These are phyloP conservation scores for Phascolomyces articulosus DNA, from an alignment of 371 early-diverging fungal species.

Conservation along the genomic window DNA sequence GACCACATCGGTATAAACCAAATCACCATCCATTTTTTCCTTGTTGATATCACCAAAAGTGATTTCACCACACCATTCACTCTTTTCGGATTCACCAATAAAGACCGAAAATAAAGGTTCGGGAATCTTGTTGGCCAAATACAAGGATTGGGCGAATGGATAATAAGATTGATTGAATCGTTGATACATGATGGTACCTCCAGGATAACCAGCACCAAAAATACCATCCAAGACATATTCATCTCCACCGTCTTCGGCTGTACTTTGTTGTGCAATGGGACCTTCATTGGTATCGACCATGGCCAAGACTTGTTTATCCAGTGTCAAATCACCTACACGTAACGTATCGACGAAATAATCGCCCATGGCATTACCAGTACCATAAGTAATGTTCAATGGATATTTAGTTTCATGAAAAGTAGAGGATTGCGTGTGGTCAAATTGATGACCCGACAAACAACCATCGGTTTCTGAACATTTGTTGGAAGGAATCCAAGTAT, in stretches of 20 bases:
- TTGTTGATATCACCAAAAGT: constrained; percentile 49
- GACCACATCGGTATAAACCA: constrained; percentile 29
- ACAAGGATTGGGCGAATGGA: constrained; percentile 24
- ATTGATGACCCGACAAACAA: constrained; percentile 18
- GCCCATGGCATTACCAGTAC: constrained; percentile 21
- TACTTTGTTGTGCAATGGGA: constrained; percentile 19
- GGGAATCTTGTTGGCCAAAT: constrained; percentile 21
- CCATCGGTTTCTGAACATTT: constrained; percentile 32
- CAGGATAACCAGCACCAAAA: constrained; percentile 27
- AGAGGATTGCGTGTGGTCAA: constrained; percentile 17
- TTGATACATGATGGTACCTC: constrained; percentile 17
- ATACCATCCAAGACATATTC: constrained; percentile 25
- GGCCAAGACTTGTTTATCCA: constrained; percentile 22
- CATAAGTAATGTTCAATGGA: constrained; percentile 21
- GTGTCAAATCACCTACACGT: constrained; percentile 14
- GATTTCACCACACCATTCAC: constrained; percentile 44
- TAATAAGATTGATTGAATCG: constrained; percentile 18
- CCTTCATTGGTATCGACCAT: constrained; percentile 19
- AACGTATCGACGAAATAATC: constrained; percentile 23
- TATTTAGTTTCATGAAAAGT: constrained; percentile 16
- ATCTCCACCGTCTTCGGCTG: constrained; percentile 7
- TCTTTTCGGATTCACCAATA: constrained; percentile 18
- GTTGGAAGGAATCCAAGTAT: constrained; percentile 59
- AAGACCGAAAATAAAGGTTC: constrained; percentile 25
- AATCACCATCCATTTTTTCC: constrained; percentile 30